A percentile compares a stretch with the other conserved stretches of the same genome.
phyloP scores from a whole-genome alignment of 805 yeast species.

The Torulaspora maleeae region DNA sequence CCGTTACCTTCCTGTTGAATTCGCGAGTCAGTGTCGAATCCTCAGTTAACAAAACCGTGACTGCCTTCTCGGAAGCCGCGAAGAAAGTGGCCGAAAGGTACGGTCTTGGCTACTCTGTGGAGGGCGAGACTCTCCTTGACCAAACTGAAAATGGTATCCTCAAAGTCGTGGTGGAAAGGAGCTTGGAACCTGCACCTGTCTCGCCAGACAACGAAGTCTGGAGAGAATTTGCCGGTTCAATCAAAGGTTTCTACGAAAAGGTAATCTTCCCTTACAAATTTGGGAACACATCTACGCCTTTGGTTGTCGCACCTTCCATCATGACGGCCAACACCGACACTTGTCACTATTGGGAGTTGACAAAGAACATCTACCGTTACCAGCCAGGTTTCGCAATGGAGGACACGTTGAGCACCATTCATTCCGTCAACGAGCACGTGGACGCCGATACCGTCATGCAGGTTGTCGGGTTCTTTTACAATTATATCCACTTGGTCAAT shows the following conservation, averaged over 20 bases:
- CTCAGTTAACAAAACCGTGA: conserved; percentile 37
- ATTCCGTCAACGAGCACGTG: conserved; percentile 24
- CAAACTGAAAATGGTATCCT: conserved; percentile 41
- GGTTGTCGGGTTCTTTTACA: conserved; percentile 22
- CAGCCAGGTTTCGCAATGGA: conserved; percentile 41
- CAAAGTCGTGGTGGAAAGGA: conserved; percentile 30
- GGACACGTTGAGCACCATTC: conserved; percentile 21
- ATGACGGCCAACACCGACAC: conserved; percentile 74
- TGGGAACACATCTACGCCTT: conserved; percentile 8
- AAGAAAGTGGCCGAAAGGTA: conserved; percentile 41
- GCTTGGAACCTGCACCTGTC: conserved; percentile 50
- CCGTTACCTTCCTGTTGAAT: conserved; percentile 46
- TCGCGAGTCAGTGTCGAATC: conserved; percentile 55
- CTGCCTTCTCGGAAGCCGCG: conserved; percentile 36
- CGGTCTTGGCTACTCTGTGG: conserved; percentile 42
- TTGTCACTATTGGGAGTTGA: conserved; percentile 56
- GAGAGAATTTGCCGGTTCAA: conserved; percentile 56
- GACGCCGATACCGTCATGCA: conserved; percentile 24
- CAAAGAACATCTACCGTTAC: conserved; percentile 57
- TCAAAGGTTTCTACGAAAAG: conserved; percentile 59
- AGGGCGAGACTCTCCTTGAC: conserved; percentile 27
- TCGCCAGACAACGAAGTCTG: conserved; percentile 50
- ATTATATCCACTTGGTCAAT: conserved; percentile 19
- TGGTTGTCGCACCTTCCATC: conserved; percentile 50
- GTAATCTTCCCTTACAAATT: conserved; percentile 24